These are phyloP conservation scores for Sclerotinia borealis DNA, from an alignment of 2,329 filamentous ascomycete genomes.

Conservation along the genomic window DNA sequence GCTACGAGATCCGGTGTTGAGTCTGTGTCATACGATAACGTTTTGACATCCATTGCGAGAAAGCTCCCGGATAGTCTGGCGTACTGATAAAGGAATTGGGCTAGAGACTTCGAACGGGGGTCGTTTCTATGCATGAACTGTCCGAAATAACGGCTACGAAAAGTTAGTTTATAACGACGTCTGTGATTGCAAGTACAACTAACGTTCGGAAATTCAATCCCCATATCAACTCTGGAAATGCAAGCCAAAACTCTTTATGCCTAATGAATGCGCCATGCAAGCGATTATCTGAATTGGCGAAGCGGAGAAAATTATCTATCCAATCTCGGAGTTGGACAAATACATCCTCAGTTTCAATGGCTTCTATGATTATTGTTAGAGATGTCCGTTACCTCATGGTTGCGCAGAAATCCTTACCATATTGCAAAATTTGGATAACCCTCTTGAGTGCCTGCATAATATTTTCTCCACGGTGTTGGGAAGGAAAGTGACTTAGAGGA, in stretches of 20 bases:
- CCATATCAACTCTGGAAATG: slow-evolving; percentile 46
- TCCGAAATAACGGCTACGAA: slow-evolving; percentile 30
- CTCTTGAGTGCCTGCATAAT: slow-evolving; percentile 20
- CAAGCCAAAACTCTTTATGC: slow-evolving; percentile 46
- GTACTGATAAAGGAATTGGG: slow-evolving; percentile 30
- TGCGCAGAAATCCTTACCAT: slow-evolving; percentile 33
- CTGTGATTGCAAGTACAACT: slow-evolving; percentile 18
- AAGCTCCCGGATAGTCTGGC: slow-evolving; percentile 48
- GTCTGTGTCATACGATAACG: slow-evolving; percentile 29
- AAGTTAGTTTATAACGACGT: slow-evolving; percentile 16
- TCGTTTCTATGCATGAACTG: slow-evolving; percentile 25
- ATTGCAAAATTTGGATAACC: slow-evolving; percentile 33
- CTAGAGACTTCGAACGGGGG: slow-evolving; percentile 22
- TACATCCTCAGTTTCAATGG: slow-evolving; percentile 39
- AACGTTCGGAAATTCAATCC: slow-evolving; percentile 39
- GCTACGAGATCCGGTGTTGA: slow-evolving; percentile 39
- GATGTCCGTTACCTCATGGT: not conserved
- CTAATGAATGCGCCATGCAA: slow-evolving; percentile 40
- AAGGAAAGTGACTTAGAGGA: slow-evolving; percentile 44
- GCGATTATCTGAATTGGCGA: slow-evolving; percentile 33
- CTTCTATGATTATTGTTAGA: slow-evolving; percentile 35
- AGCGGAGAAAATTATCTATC: slow-evolving; percentile 44
- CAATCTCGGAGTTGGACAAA: slow-evolving; percentile 43
- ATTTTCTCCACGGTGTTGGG: slow-evolving; percentile 19
- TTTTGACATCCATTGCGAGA: slow-evolving; percentile 43